A percentile compares a stretch with the other conserved stretches of the same genome.
Evolutionary conservation across 179 eudicot species (phyloP).

Genomic region (Nepenthes alata): DNA sequence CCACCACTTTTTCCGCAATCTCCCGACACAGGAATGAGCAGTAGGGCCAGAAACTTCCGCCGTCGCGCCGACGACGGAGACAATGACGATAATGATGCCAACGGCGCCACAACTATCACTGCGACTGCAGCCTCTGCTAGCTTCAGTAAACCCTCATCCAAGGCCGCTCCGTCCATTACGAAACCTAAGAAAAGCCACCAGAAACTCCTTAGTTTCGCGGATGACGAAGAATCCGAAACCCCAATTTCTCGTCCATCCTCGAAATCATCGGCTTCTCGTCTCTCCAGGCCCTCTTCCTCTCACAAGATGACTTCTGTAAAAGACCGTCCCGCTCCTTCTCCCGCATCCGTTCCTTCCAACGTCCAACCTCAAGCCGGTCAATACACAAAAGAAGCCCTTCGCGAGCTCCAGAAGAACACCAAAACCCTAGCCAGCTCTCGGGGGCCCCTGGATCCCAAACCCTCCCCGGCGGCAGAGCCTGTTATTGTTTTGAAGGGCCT

Average conservation of each 20-base stretch:
- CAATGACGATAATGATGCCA: conserved; percentile 26
- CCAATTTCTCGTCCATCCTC: conserved; percentile 30
- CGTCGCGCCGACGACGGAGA: conserved; percentile 57
- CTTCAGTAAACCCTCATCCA: conserved; percentile 2
- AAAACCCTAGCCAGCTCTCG: conserved; percentile 45
- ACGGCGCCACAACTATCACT: conserved; percentile 7
- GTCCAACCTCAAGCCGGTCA: conserved; percentile 74
- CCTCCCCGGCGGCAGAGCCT: conserved; percentile 33
- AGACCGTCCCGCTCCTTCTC: conserved; percentile 31
- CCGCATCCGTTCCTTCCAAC: conserved; percentile 37
- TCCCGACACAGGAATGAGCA: conserved; percentile 20
- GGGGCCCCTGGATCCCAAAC: conserved; percentile 10
- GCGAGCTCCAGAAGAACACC: conserved; percentile 79
- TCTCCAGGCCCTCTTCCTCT: conserved; percentile 29
- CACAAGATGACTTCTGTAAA: conserved; percentile 43
- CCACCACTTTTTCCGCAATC: too few species aligned
- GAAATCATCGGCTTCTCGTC: conserved; percentile 24
- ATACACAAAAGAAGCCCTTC: conserved; percentile 75
- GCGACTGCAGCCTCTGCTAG: not conserved
- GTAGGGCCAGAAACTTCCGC: conserved; percentile 57
- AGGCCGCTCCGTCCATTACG: conserved; percentile 7
- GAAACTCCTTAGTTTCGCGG: conserved; percentile 69
- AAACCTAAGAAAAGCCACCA: conserved; percentile 49
- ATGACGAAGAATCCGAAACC: conserved; percentile 54
- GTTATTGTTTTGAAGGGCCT: conserved; percentile 62